Evolutionary conservation across 768 basidiomycete species (phyloP).

Genomic region (Termitomyces sp.): DNA sequence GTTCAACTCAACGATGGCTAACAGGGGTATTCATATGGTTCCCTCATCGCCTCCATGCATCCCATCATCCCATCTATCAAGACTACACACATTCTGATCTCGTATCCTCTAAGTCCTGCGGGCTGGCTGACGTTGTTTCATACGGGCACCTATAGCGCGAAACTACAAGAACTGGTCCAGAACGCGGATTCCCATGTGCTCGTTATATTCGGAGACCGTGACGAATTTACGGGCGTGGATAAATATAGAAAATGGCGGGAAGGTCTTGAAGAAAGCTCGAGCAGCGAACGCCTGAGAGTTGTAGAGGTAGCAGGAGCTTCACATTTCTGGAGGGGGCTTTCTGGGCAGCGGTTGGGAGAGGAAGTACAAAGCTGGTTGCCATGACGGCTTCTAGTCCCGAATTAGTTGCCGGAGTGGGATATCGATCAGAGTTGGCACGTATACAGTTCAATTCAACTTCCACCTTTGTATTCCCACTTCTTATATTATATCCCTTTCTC

Average conservation of each 20-base stretch:
- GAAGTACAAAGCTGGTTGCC: slow-evolving; percentile 33
- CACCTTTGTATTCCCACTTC: slow-evolving; percentile 11
- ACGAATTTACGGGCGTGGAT: slow-evolving; percentile 62
- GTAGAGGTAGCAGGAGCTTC: slow-evolving; percentile 44
- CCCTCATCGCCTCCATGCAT: slow-evolving; percentile 66
- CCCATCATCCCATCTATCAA: slow-evolving; percentile 49
- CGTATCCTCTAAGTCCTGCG: slow-evolving; percentile 72
- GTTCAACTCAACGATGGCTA: slow-evolving; percentile 3
- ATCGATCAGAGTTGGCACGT: slow-evolving; percentile 10
- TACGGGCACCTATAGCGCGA: slow-evolving; percentile 47
- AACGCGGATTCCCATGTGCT: slow-evolving; percentile 50
- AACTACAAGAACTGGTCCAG: slow-evolving; percentile 47
- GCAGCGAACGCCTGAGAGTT: slow-evolving; percentile 23
- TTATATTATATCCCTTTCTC: slow-evolving; percentile 7
- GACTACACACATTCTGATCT: slow-evolving; percentile 66
- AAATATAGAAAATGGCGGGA: slow-evolving; percentile 57
- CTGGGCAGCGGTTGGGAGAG: slow-evolving; percentile 23
- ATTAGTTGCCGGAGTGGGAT: slow-evolving; percentile 5
- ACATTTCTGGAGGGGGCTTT: slow-evolving; percentile 63
- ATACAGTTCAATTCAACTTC: slow-evolving; percentile 6
- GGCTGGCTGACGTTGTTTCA: slow-evolving; percentile 69
- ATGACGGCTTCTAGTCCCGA: slow-evolving; percentile 19
- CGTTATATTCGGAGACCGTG: slow-evolving; percentile 61
- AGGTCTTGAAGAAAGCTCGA: slow-evolving; percentile 27
- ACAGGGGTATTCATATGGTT: slow-evolving; percentile 82